phyloP scores from a whole-genome alignment of 805 yeast genomes.

The Sugiyamaella marilandica region DNA sequence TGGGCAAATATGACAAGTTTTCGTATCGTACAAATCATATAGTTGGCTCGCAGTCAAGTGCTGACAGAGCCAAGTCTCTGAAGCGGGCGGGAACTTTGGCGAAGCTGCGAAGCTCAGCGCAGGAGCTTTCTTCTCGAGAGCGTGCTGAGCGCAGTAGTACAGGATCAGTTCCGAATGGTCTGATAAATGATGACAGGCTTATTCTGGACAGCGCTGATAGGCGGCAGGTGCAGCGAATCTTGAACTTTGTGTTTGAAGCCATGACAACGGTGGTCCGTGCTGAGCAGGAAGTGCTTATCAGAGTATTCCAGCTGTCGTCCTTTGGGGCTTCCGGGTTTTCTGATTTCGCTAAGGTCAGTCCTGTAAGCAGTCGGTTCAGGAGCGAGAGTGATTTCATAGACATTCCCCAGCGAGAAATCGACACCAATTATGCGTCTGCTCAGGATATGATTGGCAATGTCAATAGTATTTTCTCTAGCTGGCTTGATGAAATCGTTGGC shows the following conservation, averaged over 20 bases:
- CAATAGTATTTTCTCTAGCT: conserved; percentile 42
- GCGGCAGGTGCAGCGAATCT: not conserved
- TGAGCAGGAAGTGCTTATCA: conserved; percentile 47
- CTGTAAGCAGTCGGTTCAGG: conserved; percentile 20
- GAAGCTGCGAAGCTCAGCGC: conserved; percentile 9
- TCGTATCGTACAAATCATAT: conserved; percentile 11
- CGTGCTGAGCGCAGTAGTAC: not conserved
- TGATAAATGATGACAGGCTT: conserved; percentile 5
- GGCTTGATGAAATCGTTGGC: conserved; percentile 29
- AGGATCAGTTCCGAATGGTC: not conserved
- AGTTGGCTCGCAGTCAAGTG: not conserved
- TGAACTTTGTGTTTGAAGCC: conserved; percentile 11
- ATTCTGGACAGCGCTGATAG: conserved; percentile 9
- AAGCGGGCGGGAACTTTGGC: conserved; percentile 25
- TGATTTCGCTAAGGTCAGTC: conserved; percentile 36
- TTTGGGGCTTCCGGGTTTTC: conserved; percentile 37
- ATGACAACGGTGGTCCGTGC: conserved; percentile 11
- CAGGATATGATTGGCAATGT: conserved; percentile 44
- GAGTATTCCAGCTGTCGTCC: conserved; percentile 45
- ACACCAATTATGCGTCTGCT: conserved; percentile 45
- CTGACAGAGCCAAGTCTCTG: conserved; percentile 13
- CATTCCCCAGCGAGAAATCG: conserved; percentile 36
- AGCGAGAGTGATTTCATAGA: conserved; percentile 25
- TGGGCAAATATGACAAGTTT: conserved; percentile 15
- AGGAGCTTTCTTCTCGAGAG: not conserved